Evolutionary conservation across 768 basidiomycete genomes (phyloP), one percentile per base, ranked within the genome.

Genomic region (Tylopilus cervinicoccineus): DNA sequence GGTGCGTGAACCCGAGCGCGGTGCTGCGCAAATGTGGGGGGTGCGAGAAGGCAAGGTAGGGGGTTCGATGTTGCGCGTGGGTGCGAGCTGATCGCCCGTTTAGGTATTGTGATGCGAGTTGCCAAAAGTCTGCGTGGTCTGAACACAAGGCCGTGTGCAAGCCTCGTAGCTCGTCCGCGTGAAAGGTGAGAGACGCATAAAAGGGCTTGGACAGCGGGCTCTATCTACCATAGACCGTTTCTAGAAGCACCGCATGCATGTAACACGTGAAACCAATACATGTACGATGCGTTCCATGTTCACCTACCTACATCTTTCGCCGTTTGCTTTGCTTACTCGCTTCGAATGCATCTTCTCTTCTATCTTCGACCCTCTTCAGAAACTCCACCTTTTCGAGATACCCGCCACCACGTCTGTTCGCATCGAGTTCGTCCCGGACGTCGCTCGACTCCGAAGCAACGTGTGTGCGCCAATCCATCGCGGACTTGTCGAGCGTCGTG

Each of bases 351-450:
- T 81, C 80, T 38, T 86, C 86, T 64, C 77, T 83, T 51, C 87
- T 74, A 40, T 81, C 81, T 27, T 81, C 84, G 0, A 93, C 90
- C 38, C 91, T 70, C 50, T 83, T 71, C 58, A 93, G 66, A 60
- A 93, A 93, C 32, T 91, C 88, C 26, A 90, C 80, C 68, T 87
- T 92, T 56, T 89, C 90, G 17, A 93, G 70, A 65, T 87, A 93
- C 0, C 90, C 88, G 9, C 86, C 88, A 0, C 82, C 79, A 34
- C 83, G 77, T 39, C 84, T 72, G 50, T 90, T 84, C 4, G 79
- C 79, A 41, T 86, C 80, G n/a, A 93, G 73, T 52, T 88, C 86
- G 55, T 89, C 83, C 51, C 79, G 76, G 9, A 84, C 59, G 4
- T 71, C 76, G 17, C 63, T 59, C 22, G 65, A 58, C 43, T 76